Conservation (phyloP, 2,329 filamentous ascomycete species). For the Colletotrichum gigasporum region DNA sequence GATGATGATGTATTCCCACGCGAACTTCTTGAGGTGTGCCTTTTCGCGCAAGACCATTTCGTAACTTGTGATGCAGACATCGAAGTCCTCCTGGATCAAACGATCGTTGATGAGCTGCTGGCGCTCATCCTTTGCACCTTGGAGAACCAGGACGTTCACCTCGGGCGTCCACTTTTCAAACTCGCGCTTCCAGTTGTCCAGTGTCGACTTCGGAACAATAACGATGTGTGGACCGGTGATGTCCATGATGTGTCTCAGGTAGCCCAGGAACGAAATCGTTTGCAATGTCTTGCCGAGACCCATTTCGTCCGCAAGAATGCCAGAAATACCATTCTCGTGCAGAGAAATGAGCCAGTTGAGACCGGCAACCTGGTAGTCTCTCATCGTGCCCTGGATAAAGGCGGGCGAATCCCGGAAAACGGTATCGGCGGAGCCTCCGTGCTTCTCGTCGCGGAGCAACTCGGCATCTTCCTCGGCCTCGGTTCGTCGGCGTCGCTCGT, state of each 20-base stretch:
- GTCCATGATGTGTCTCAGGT: constrained; percentile 88
- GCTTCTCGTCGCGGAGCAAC: constrained; percentile 85
- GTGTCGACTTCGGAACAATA: constrained; percentile 92
- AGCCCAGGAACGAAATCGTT: constrained; percentile 96
- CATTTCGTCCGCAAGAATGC: constrained; percentile 98
- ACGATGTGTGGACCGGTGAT: constrained; percentile 93
- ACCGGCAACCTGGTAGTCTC: constrained; percentile 95
- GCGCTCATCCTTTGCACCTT: constrained; percentile 95
- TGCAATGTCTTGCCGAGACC: constrained; percentile 97
- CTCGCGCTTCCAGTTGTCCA: constrained; percentile 98
- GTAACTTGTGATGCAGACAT: constrained; percentile 98
- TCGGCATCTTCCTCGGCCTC: constrained; percentile 99
- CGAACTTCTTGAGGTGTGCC: constrained; percentile 93
- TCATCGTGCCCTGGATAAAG: constrained; percentile 90
- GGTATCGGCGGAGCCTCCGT: constrained; percentile 84
- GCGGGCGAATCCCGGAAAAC: constrained; percentile 93
- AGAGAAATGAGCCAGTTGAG: constrained; percentile 98
- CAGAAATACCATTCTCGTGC: constrained; percentile 98
- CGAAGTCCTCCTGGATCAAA: constrained; percentile 93
- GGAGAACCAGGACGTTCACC: constrained; percentile 91
- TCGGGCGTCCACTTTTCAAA: constrained; percentile 95
- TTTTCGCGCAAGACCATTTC: constrained; percentile 99
- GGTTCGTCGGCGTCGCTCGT: constrained; percentile 83
- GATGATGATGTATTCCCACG: constrained; percentile 99
- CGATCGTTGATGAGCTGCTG: constrained; percentile 88